These are phyloP conservation scores for Leccinum broughii DNA, from an alignment of 768 basidiomycete genomes.

Conservation along the genomic window DNA sequence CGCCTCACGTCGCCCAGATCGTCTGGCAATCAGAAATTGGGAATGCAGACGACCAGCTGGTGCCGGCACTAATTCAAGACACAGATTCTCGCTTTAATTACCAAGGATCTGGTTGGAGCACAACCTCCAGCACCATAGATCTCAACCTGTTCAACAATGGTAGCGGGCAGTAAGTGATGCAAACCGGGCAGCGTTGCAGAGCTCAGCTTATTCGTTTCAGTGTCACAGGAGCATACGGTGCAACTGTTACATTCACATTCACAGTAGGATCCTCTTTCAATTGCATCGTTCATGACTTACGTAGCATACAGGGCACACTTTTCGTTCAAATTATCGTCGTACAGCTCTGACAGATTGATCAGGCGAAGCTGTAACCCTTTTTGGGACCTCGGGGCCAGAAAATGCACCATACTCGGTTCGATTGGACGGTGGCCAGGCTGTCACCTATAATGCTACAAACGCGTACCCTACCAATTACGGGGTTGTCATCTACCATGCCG, in stretches of 20 bases:
- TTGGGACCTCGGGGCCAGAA: conserved; percentile 42
- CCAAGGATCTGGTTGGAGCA: conserved; percentile 38
- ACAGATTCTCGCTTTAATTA: conserved; percentile 43
- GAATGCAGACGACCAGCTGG: conserved; percentile 12
- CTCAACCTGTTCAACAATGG: conserved; percentile 42
- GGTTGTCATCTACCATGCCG: conserved; percentile 36
- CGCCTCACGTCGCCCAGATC: conserved; percentile 16
- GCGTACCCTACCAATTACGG: conserved; percentile 20
- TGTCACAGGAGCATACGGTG: conserved; percentile 34
- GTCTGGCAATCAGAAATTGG: conserved; percentile 33
- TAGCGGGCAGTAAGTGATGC: conserved; percentile 40
- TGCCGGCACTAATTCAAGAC: conserved; percentile 32
- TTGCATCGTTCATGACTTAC: conserved; percentile 7
- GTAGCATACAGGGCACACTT: conserved; percentile 22
- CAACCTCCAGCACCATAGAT: conserved; percentile 31
- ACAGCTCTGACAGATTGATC: conserved; percentile 1
- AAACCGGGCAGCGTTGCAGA: conserved; percentile 6
- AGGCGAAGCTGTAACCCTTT: conserved; percentile 48
- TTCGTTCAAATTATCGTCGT: background rate
- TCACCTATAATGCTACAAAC: conserved; percentile 12
- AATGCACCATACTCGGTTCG: conserved; percentile 38
- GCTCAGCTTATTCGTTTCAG: conserved; percentile 23
- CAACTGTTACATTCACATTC: conserved; percentile 42
- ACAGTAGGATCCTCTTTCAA: conserved; percentile 27
- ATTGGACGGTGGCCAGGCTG: conserved; percentile 35